phyloP scores from a whole-genome alignment of 345 rosid genomes.

The Triadica sebifera region DNA sequence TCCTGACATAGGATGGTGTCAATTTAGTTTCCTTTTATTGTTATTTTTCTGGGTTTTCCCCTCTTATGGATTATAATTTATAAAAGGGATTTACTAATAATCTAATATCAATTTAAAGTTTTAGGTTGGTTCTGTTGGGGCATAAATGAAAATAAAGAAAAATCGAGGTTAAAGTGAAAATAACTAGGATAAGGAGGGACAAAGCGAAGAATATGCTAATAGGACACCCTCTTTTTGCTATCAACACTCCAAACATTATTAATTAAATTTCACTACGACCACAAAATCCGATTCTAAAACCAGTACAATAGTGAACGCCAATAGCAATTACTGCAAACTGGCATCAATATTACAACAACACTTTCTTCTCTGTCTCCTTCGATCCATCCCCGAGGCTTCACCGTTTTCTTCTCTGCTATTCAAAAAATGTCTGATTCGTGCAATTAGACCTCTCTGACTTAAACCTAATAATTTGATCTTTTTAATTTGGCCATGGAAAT shows the following conservation, averaged over 20 bases:
- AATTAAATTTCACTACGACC: neutral
- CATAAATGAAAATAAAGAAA: neutral
- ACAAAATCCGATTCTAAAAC: neutral
- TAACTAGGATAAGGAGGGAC: neutral
- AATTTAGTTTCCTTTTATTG: too few relatives aligned
- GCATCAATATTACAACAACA: constrained; percentile 15
- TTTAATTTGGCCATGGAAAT: constrained; percentile 21
- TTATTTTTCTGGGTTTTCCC: too few relatives aligned
- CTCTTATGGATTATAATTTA: too few relatives aligned
- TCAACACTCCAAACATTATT: neutral
- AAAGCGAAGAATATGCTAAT: neutral
- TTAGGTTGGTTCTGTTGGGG: neutral
- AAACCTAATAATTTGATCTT: neutral
- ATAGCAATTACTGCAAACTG: constrained; percentile 12
- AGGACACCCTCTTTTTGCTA: neutral
- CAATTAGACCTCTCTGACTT: neutral
- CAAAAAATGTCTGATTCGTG: neutral
- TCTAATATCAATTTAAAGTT: too few relatives aligned
- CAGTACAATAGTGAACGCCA: constrained; percentile 12
- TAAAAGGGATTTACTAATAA: too few relatives aligned
- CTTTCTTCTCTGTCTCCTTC: neutral
- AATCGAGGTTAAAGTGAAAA: neutral
- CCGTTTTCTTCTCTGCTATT: neutral
- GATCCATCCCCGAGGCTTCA: constrained; percentile 8
- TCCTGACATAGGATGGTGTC: too few relatives aligned